Evolutionary conservation across 306 rosid species (phyloP).

Genomic region (Vigna unguiculata): DNA sequence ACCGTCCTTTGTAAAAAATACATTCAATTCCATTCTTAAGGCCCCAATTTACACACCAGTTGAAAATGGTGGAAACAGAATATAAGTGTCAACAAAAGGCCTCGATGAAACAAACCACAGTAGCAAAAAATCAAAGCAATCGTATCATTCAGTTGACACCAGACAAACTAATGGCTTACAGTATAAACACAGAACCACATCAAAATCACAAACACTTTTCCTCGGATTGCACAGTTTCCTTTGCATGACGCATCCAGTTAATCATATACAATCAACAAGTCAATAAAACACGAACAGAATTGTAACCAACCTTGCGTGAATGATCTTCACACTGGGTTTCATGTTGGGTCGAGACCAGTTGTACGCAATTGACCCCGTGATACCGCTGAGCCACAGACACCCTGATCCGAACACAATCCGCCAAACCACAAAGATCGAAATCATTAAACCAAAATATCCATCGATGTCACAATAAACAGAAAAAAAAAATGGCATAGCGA

Average conservation of each 20-base stretch:
- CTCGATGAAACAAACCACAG: background rate
- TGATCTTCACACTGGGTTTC: slow-evolving; percentile 93
- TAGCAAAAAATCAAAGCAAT: background rate
- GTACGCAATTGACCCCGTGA: slow-evolving; percentile 88
- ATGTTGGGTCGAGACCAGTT: slow-evolving; percentile 96
- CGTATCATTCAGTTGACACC: background rate
- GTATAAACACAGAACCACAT: slow-evolving; percentile 5
- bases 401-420: slow-evolving; percentile 54
- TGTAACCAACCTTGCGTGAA: slow-evolving; percentile 78
- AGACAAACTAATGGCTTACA: background rate
- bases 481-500: background rate
- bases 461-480: background rate
- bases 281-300: background rate
- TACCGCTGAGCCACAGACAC: slow-evolving; percentile 84
- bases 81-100: background rate
- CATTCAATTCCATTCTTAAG: background rate
- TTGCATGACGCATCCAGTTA: slow-evolving; percentile 15
- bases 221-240: background rate
- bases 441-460: background rate
- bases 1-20: background rate
- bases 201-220: background rate
- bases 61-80: background rate
- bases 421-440: slow-evolving; percentile 13
- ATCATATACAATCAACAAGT: background rate
- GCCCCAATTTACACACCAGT: background rate